Percentiles rank a stretch among this genome's conserved stretches.
Evolutionary conservation across 2,329 filamentous ascomycete genomes (phyloP).

Genomic region (Fusarium camptoceras): DNA sequence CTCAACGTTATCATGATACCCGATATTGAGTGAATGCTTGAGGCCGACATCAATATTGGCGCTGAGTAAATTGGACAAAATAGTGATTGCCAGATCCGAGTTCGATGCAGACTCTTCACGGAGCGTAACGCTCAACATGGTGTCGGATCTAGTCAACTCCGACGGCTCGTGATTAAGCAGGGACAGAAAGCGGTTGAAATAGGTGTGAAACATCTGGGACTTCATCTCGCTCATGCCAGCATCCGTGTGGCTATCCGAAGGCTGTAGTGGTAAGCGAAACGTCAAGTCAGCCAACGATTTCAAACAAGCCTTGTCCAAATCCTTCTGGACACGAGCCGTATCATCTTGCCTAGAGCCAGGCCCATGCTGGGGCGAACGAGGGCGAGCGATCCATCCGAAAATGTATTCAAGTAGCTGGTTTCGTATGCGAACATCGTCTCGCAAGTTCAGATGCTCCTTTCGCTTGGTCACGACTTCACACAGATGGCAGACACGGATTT

Average conservation of each 20-base stretch:
- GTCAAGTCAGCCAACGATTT: slow-evolving; percentile 74
- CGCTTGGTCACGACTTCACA: slow-evolving; percentile 73
- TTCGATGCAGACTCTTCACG: slow-evolving; percentile 67
- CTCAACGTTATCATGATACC: slow-evolving; percentile 76
- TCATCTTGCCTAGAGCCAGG: slow-evolving; percentile 67
- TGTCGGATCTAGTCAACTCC: slow-evolving; percentile 52
- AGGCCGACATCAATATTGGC: slow-evolving; percentile 78
- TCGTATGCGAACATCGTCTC: slow-evolving; percentile 75
- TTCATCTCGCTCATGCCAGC: slow-evolving; percentile 75
- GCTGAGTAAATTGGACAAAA: slow-evolving; percentile 75
- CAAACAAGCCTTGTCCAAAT: slow-evolving; percentile 74
- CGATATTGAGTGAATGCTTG: slow-evolving; percentile 76
- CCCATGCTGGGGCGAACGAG: slow-evolving; percentile 62
- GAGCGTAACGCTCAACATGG: slow-evolving; percentile 49
- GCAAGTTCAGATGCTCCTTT: slow-evolving; percentile 75
- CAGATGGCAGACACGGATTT: slow-evolving; percentile 76
- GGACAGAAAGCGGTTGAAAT: slow-evolving; percentile 77
- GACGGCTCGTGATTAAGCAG: slow-evolving; percentile 69
- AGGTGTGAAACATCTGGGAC: slow-evolving; percentile 77
- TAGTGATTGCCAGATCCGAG: slow-evolving; percentile 73
- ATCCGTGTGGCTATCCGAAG: slow-evolving; percentile 73
- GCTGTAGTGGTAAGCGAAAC: slow-evolving; percentile 74
- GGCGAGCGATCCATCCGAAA: slow-evolving; percentile 75
- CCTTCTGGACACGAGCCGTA: slow-evolving; percentile 67
- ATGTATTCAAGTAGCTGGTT: slow-evolving; percentile 77